These are phyloP conservation scores for Colletotrichum spinosum DNA, from an alignment of 2,329 filamentous ascomycete species.

Conservation along the genomic window DNA sequence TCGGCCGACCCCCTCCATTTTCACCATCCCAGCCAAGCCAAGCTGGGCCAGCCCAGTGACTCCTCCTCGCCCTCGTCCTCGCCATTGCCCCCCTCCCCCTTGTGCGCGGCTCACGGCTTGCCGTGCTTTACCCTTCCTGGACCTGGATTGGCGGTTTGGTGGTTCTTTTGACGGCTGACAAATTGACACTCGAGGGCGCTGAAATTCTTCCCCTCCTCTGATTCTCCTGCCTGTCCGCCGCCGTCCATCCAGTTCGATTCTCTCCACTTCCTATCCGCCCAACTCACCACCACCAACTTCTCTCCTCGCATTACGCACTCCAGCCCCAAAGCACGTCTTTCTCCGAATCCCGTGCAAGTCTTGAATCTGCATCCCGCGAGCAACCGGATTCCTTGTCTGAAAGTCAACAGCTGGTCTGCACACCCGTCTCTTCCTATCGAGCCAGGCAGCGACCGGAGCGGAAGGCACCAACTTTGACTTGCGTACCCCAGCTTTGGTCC, in stretches of 20 bases:
- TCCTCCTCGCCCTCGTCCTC: no score
- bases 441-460: slow-evolving; percentile 47
- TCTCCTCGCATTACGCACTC: slow-evolving; percentile 23
- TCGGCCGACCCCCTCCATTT: slow-evolving; percentile 34
- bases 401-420: slow-evolving; percentile 17
- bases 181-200: slow-evolving; percentile 36
- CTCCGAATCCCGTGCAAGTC: slow-evolving; percentile 27
- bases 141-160: not conserved
- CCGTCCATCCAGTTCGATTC: slow-evolving; percentile 32
- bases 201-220: slow-evolving; percentile 38
- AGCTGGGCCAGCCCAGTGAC: no score
- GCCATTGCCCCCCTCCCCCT: not conserved
- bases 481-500: slow-evolving; percentile 28
- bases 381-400: not conserved
- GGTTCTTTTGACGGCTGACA: slow-evolving; percentile 33
- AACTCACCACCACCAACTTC: slow-evolving; percentile 19
- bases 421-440: slow-evolving; percentile 40
- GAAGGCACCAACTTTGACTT: slow-evolving; percentile 40
- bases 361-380: slow-evolving; percentile 24
- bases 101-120: not conserved
- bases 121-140: slow-evolving; percentile 8
- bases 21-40: no score
- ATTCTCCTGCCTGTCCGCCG: slow-evolving; percentile 37
- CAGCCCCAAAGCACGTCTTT: slow-evolving; percentile 28
- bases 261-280: slow-evolving; percentile 30